Evolutionary conservation across 208 protist species (phyloP), one percentile per base, ranked within the genome.

Genomic region (Trypanosoma brucei): DNA sequence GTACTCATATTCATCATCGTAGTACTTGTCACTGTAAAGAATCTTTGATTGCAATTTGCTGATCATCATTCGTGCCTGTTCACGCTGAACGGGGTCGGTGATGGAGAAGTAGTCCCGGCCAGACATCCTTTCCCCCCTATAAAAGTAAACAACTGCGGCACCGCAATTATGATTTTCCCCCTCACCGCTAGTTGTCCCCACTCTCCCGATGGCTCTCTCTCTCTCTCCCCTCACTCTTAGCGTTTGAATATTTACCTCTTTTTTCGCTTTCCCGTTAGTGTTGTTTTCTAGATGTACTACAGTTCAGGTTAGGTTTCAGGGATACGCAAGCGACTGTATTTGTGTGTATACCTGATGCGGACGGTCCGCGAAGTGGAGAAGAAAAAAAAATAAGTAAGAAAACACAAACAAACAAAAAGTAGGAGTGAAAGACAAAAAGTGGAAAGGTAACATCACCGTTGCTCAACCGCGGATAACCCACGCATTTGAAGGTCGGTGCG

Each of bases 11-110:
- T 78, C 62, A 56, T 92, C 87, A 54, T 99, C 97, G 75, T 85
- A 96, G 81, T 98, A 98, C 80, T 98, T 98, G 57, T 98, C 93
- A 45, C 93, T 98, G 75, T 99, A 99, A 63, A 95, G 67, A 40
- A 97, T 97, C 73, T 93, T 94, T 61, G 71, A 76, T 72, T 88
- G 82, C 30, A 94, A 63, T 69, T 93, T 94, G 53, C 76, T 76
- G 59, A 96, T 96, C 51, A 94, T 82, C 34, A 72, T 67, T 58
- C 68, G 56, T 5, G 84, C 85, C 63, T 95, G 79, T 22, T 78
- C 75, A 72, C 92, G 77, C 30, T 73, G 69, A 45, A 78, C 83
- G 30, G 76, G 59, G 64, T 95, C 90, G 14, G 56, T 68, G 42
- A 95, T 73, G 11, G 77, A 80, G 61, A 95, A 95, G 81, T 84